phyloP scores from a whole-genome alignment of 2,329 filamentous ascomycete genomes.

The Fusarium sp. region DNA sequence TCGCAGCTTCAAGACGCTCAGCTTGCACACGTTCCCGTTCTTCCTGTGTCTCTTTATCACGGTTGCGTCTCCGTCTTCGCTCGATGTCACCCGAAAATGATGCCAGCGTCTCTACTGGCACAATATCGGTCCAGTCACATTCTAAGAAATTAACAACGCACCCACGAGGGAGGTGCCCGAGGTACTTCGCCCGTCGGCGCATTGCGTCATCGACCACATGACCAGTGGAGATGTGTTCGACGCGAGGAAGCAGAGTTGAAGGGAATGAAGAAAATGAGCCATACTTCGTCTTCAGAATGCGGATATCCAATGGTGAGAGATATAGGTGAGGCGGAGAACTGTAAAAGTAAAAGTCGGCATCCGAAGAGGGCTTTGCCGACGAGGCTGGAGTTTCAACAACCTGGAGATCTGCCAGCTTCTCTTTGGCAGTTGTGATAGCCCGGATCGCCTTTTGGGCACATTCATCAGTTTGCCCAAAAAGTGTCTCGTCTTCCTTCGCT shows the following conservation, averaged over 20 bases:
- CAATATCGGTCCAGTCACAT: constrained; percentile 94
- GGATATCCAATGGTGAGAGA: constrained; percentile 89
- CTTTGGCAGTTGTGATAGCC: constrained; percentile 79
- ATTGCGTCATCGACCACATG: constrained; percentile 89
- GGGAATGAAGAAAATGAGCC: constrained; percentile 86
- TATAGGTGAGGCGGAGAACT: constrained; percentile 90
- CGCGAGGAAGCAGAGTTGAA: constrained; percentile 84
- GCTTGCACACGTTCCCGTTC: constrained; percentile 87
- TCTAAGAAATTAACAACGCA: constrained; percentile 92
- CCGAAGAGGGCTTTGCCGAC: constrained; percentile 48
- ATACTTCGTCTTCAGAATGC: constrained; percentile 90
- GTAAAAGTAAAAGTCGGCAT: constrained; percentile 84
- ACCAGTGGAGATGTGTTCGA: constrained; percentile 90
- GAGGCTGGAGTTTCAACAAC: constrained; percentile 32
- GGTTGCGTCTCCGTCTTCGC: constrained; percentile 79
- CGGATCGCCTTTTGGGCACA: constrained; percentile 90
- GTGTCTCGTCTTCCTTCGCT: constrained; percentile 88
- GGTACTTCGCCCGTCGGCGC: constrained; percentile 86
- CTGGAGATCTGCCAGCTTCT: constrained; percentile 71
- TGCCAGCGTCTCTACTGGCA: constrained; percentile 79
- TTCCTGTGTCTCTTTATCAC: constrained; percentile 86
- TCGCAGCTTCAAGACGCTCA: constrained; percentile 81
- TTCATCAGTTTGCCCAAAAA: constrained; percentile 93
- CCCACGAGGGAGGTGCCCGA: constrained; percentile 88
- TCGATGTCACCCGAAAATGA: constrained; percentile 83